Base-by-base conservation (phyloP, 768 basidiomycete species). In the Collybiopsis confluens region DNA sequence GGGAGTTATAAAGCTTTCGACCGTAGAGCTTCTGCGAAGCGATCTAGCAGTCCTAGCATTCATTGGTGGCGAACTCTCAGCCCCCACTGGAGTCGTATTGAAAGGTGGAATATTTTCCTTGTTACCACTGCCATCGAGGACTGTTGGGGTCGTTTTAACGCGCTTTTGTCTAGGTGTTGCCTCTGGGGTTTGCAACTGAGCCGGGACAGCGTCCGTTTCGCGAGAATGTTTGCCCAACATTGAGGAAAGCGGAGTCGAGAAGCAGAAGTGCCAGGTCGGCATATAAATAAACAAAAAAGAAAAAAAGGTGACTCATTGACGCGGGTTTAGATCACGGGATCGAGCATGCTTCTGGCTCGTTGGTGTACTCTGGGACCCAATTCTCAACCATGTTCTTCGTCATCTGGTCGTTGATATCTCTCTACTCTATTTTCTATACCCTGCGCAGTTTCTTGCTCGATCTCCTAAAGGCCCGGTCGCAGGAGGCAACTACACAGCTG, bases 51-150 rank as follows among this genome's bases (percentile, higher is more conserved):
- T 66, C 54, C 80, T 71, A 2, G 73, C 52, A 13, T 64, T 54
- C 15, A 67, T 62, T 13, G 77, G 70, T 2, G 35, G 35, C 27
- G 74, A 68, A 13, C 10, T 10, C 11, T 70, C 62, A 21, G 58
- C 61, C 36, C 63, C 73, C 58, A 77, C 55, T 10, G 65, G 57
- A 40, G 78, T 73, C 27, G 62, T 57, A 37, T 66, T 68, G 57
- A 78, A 74, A 2, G 88, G 88, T 18, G 87, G 85, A n/a, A 89
- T 75, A 60, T 90, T 90, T 67, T 90, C 88, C 72, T 90, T 90
- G 68, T 90, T 90, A n/a, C 74, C 71, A 47, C 82, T 80, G 33
- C 76, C 80, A 56, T 85, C 84, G 18, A 76, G 51, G 27, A 66
- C 56, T 4, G 66, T 67, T 13, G 65, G 62, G 7, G 40, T 26